Evolutionary conservation across 306 rosid species (phyloP).

Genomic region (Benincasa hispida): DNA sequence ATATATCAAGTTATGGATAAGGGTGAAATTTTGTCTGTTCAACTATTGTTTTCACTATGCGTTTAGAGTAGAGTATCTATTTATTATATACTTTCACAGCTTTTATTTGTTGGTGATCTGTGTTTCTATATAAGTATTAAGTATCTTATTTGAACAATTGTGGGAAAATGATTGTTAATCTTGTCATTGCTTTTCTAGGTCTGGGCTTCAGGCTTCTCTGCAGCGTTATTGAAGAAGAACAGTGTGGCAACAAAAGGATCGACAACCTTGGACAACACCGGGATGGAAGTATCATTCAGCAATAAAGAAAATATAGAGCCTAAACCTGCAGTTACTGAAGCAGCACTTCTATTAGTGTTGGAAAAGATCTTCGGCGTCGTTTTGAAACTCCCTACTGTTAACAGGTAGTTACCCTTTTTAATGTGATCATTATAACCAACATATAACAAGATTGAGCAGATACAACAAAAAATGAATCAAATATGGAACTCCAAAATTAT

Average conservation of each 20-base stretch:
- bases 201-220: conserved; percentile 99
- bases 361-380: conserved; percentile 65
- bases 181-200: conserved; percentile 31
- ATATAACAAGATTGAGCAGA: not conserved
- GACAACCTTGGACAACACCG: conserved; percentile 20
- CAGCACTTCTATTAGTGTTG: conserved; percentile 54
- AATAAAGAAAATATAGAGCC: conserved; percentile 24
- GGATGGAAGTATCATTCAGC: conserved; percentile 28
- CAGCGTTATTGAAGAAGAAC: conserved; percentile 80
- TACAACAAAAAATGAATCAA: not conserved
- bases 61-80: not conserved
- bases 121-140: conserved; percentile 7
- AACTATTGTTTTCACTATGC: not conserved
- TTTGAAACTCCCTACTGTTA: conserved; percentile 72
- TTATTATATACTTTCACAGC: not conserved
- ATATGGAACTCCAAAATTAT: not conserved
- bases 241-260: conserved; percentile 75
- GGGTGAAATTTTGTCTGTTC: not conserved
- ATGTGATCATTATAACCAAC: not conserved
- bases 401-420: conserved; percentile 38
- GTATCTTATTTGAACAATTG: not conserved
- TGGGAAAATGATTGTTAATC: not conserved
- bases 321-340: conserved; percentile 75
- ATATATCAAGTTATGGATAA: not conserved
- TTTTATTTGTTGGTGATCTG: not conserved